phyloP scores from a whole-genome alignment of 805 yeast genomes.

The Diddensiella caesifluorescens region DNA sequence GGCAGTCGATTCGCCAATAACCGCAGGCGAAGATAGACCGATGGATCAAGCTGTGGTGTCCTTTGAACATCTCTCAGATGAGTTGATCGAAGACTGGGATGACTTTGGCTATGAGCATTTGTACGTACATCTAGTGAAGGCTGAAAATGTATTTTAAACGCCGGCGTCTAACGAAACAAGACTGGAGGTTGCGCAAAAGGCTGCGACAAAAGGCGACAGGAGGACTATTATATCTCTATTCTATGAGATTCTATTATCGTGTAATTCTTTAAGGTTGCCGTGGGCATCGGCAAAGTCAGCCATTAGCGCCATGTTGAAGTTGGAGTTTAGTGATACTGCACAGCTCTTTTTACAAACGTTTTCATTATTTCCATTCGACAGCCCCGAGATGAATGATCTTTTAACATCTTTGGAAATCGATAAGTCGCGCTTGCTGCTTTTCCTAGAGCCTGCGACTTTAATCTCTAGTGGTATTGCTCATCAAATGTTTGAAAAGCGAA shows the following conservation, averaged over 20 bases:
- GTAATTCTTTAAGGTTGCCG: constrained; percentile 4
- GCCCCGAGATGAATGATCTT: constrained; percentile 13
- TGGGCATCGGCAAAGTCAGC: constrained; percentile 9
- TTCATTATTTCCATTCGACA: constrained; percentile 11
- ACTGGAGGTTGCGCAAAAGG: constrained; percentile 2
- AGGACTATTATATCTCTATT: constrained; percentile 11
- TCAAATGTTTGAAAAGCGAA: constrained; percentile 35
- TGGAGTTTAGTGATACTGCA: neutral
- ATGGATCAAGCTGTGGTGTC: constrained; percentile 7
- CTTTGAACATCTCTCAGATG: constrained; percentile 11
- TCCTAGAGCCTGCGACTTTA: constrained; percentile 25
- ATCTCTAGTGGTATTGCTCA: constrained; percentile 27
- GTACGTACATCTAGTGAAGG: no score
- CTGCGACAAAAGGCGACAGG: constrained; percentile 8
- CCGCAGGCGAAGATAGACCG: constrained; percentile 6
- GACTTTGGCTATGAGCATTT: constrained; percentile 12
- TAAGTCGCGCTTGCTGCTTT: constrained; percentile 19
- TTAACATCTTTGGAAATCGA: constrained; percentile 23
- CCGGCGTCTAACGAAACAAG: no score
- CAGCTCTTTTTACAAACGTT: constrained; percentile 19
- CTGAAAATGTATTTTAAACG: no score
- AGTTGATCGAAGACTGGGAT: constrained; percentile 16
- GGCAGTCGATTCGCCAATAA: constrained; percentile 1
- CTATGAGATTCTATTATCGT: constrained; percentile 17
- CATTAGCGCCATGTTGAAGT: constrained; percentile 6